These are phyloP conservation scores for Fusarium sp. DNA, from an alignment of 2,329 filamentous ascomycete genomes.

Conservation along the genomic window DNA sequence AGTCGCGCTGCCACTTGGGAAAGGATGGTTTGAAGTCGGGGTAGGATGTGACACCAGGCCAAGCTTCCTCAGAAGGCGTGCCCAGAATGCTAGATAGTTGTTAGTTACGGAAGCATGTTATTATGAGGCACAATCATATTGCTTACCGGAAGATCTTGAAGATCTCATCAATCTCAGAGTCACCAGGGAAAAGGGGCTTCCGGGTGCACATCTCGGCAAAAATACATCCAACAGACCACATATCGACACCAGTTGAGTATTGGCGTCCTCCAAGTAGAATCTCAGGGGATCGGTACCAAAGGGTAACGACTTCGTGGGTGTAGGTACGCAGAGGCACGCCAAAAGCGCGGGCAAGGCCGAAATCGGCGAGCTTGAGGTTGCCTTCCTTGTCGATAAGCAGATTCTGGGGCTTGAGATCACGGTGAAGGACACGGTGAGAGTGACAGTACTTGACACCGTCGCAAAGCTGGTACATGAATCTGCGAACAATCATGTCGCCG, in stretches of 20 bases:
- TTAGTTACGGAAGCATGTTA: conserved; percentile 13
- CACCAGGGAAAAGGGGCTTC: conserved; percentile 91
- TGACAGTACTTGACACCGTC: conserved; percentile 90
- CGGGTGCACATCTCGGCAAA: conserved; percentile 97
- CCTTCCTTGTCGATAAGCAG: conserved; percentile 87
- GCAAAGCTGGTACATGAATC: conserved; percentile 91
- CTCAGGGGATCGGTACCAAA: conserved; percentile 93
- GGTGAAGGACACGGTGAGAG: conserved; percentile 86
- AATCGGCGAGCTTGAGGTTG: conserved; percentile 91
- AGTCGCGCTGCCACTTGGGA: conserved; percentile 87
- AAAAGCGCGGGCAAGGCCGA: conserved; percentile 89
- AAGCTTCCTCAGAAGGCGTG: conserved; percentile 83
- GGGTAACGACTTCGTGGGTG: conserved; percentile 93
- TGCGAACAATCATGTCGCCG: conserved; percentile 85
- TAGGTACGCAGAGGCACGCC: conserved; percentile 92
- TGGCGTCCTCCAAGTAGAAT: conserved; percentile 91
- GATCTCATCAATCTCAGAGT: conserved; percentile 72
- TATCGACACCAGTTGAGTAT: conserved; percentile 94
- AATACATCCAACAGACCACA: conserved; percentile 96
- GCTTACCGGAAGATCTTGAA: conserved; percentile 77
- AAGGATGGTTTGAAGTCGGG: conserved; percentile 94
- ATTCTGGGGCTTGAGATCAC: conserved; percentile 92
- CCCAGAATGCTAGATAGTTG: conserved; percentile 72
- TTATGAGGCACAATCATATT: not conserved
- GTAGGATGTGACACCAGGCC: conserved; percentile 94